Evolutionary conservation across 1,284 basidiomycete genomes (phyloP), one percentile per base, ranked within the genome.

Genomic region (Heterobasidion annosum): DNA sequence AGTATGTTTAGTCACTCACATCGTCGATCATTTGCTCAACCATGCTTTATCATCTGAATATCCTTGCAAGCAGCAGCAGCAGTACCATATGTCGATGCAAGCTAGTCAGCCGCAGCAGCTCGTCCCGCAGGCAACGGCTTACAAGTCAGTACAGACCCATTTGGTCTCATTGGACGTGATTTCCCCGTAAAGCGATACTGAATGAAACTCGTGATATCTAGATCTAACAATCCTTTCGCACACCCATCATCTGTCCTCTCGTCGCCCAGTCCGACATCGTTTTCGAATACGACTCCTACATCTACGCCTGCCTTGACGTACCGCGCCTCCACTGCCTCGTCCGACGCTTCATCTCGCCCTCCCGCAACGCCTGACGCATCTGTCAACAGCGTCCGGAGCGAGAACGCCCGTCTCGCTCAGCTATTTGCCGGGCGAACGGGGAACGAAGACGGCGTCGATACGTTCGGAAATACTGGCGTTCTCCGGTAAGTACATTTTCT

Each of bases 181-280:
- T 40, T 40, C n/a, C n/a, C 10, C 12, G 37, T 12, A 5, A 40
- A 12, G n/a, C 12, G 37, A 12, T 40, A 5, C 37, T 40, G 37
- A 40, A 4, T 40, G 5, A 7, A 40, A 12, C 6, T 3, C 37
- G 37, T 47, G 34, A 57, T 9, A 43, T 40, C 35, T 55, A 92
- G 93, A 13, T 91, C 91, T 43, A 98, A 98, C 76, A 98, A 98
- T 68, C 95, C 95, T 0, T 98, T 97, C 65, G 89, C 88, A 0
- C 55, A 60, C 18, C 52, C 45, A 13, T 43, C 40, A 43, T 43
- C 40, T 16, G 12, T 43, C n/a, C 25, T 32, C 8, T 53, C 57
- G 25, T 48, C 58, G 15, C 34, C 48, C 35, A 42, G 57, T 8
- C 48, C 25, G 5, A 25, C 25, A 25, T 25, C 8, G 37, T 12